These are phyloP conservation scores for Tulasnella sp. DNA, from an alignment of 768 basidiomycete species.

Conservation along the genomic window DNA sequence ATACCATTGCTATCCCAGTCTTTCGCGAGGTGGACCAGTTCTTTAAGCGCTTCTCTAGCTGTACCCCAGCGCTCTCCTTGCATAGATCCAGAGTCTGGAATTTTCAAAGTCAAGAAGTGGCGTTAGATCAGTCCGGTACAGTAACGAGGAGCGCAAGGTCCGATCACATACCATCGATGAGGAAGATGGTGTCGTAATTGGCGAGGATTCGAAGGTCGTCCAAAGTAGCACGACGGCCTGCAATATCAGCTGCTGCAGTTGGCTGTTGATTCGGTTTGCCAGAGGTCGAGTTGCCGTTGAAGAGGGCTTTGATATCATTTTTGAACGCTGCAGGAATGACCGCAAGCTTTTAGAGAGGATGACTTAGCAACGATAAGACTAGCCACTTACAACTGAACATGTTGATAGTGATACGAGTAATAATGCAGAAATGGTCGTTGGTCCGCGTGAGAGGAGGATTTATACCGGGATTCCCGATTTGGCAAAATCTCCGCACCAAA, in stretches of 20 bases:
- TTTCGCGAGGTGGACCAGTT: constrained; percentile 48
- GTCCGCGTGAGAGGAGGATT: not conserved
- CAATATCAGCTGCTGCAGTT: not conserved
- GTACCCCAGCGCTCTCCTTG: constrained; percentile 49
- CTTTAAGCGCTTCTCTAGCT: constrained; percentile 48
- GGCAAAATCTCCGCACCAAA: not conserved
- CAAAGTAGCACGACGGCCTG: not conserved
- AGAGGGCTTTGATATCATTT: not conserved
- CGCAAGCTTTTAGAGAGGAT: not conserved
- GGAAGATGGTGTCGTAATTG: not conserved
- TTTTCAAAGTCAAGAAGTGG: not conserved
- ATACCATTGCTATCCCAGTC: constrained; percentile 57
- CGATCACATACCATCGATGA: not conserved
- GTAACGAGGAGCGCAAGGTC: not conserved
- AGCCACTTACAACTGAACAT: not conserved
- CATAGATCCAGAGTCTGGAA: constrained; percentile 63
- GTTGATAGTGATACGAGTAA: not conserved
- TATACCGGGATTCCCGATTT: not conserved
- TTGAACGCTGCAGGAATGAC: not conserved
- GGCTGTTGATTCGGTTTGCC: not conserved
- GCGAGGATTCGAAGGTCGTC: not conserved
- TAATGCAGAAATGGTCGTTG: not conserved
- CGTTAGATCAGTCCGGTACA: not conserved
- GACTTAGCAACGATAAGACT: not conserved
- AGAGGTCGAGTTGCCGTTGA: not conserved